Evolutionary conservation across 495 filamentous ascomycete genomes (phyloP), one percentile per base, ranked within the genome.

Genomic region (Filosporella fistucella): DNA sequence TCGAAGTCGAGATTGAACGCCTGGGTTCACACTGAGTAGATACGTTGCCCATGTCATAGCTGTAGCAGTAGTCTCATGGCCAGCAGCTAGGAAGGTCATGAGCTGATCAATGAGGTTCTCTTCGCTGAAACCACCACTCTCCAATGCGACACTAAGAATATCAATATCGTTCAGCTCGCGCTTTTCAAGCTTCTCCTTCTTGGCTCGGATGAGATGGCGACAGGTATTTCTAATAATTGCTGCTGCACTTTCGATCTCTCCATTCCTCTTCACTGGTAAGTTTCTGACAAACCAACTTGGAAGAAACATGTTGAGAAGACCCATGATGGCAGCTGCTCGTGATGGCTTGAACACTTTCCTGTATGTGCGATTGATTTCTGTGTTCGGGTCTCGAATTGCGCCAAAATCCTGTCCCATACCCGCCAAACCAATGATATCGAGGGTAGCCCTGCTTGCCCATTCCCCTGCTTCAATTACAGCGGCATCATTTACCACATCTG

Each of bases 21-120:
- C 64, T 7, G 69, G 72, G 38, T 74, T 48, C 14, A 64, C 62
- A 34, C 67, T 64, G 12, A 81, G 68, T 42, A 77, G 52, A 47
- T 80, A 77, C 10, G 71, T 52, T 4, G 71, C 75, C 77, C 75
- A 81, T 1, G 69, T 77, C 70, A 81, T 73, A 18, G 75, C 58
- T 0, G 72, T 68, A 17, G 77, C 73, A 0, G 78, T 80, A 3
- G 76, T 80, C 69, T 95, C 91, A 61, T 96, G 91, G 14, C 91
- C 91, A 0, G 91, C 91, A 0, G 84, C 86, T 2, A 96, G 80
- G 70, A 96, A 96, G 2, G 91, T 96, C 89, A 96, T 95, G 61
- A 93, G 76, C 60, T 96, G 91, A 60, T 96, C 88, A 32, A 88
- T 72, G 20, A 96, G 81, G 42, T 87, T 83, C 25, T 89, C 85